These are phyloP conservation scores for Amoebophrya sp. DNA, from an alignment of 169 alveolate genomes.

Conservation along the genomic window DNA sequence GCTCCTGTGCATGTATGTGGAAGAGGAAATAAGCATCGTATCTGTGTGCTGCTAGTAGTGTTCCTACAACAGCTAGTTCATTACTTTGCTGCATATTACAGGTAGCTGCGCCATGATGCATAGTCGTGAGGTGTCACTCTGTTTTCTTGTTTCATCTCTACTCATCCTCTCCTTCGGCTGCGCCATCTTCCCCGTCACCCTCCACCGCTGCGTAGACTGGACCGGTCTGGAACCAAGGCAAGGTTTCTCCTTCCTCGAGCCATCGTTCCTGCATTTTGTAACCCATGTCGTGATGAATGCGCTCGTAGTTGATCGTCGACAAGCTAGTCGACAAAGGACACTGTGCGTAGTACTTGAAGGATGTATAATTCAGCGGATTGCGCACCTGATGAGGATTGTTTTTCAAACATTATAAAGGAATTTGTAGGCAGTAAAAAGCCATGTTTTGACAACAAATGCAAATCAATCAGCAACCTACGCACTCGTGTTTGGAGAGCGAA, in stretches of 20 bases:
- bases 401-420: no score
- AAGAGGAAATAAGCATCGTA: no score
- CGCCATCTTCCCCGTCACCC: not conserved
- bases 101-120: no score
- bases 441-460: not conserved
- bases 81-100: no score
- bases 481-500: not conserved
- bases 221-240: not conserved
- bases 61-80: no score
- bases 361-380: not conserved
- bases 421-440: not conserved
- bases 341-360: not conserved
- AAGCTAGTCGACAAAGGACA: not conserved
- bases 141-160: no score
- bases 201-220: not conserved
- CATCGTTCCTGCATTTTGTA: slow-evolving; percentile 11
- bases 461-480: not conserved
- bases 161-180: not conserved
- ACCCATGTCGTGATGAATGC: not conserved
- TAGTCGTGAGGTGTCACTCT: no score
- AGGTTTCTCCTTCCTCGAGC: not conserved
- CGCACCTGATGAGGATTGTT: not conserved
- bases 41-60: no score
- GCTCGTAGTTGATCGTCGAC: not conserved
- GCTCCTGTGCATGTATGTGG: no score